Evolutionary conservation across 495 filamentous ascomycete genomes (phyloP).

Genomic region (Hypoxylon cercidicola): DNA sequence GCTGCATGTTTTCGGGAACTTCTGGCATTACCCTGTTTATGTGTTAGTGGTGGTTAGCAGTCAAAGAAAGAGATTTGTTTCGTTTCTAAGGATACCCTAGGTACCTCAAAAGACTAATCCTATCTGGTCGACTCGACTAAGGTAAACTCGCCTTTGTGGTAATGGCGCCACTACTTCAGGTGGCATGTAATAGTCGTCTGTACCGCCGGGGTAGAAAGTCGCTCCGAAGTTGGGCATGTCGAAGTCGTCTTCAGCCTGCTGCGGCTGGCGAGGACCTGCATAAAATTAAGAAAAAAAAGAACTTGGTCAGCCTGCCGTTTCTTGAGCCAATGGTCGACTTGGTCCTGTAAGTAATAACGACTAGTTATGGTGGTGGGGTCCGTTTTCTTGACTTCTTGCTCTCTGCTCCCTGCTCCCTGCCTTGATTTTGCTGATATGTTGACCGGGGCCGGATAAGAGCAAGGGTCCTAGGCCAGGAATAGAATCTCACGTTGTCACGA

Average conservation of each 20-base stretch:
- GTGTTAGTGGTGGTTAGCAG: conserved; percentile 8
- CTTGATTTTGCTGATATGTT: neutral
- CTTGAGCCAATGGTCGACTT: conserved; percentile 27
- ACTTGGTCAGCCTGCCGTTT: conserved; percentile 42
- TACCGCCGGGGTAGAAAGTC: conserved; percentile 89
- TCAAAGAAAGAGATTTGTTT: conserved; percentile 10
- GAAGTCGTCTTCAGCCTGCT: conserved; percentile 52
- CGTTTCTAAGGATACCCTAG: neutral
- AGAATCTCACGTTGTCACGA: conserved; percentile 5
- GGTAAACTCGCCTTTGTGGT: conserved; percentile 81
- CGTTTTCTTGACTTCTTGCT: conserved; percentile 1
- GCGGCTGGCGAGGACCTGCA: conserved; percentile 53
- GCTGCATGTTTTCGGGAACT: conserved; percentile 82
- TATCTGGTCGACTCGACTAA: neutral
- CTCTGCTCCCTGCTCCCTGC: neutral
- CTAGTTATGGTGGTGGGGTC: conserved; percentile 11
- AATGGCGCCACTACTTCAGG: conserved; percentile 70
- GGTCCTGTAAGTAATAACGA: neutral
- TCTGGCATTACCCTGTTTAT: conserved; percentile 65
- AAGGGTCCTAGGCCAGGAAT: conserved; percentile 4
- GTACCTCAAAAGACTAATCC: conserved; percentile 14
- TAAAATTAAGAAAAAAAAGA: conserved; percentile 47
- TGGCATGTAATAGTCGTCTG: conserved; percentile 86
- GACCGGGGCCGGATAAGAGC: neutral
- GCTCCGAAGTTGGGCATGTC: conserved; percentile 71